Conservation (phyloP, 164 flowering plant species). For the Saururus chinensis region DNA sequence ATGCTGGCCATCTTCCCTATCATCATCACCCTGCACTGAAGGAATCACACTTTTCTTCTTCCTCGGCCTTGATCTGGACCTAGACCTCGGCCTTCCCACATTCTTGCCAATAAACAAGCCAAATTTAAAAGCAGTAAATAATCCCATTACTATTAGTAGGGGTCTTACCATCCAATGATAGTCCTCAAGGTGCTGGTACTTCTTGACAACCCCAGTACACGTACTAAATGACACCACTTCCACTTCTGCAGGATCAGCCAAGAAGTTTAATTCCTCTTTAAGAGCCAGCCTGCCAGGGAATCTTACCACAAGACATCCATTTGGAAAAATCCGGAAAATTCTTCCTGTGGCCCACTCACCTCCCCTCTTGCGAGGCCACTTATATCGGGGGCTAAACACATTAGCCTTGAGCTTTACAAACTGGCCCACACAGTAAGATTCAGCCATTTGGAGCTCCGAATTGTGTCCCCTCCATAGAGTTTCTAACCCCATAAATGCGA, state of each 20-base stretch:
- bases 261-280: slow-evolving; percentile 25
- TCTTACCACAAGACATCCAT: slow-evolving; percentile 62
- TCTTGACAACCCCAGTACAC: slow-evolving; percentile 48
- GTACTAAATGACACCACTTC: slow-evolving; percentile 55
- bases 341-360: slow-evolving; percentile 72
- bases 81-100: slow-evolving; percentile 23
- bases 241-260: slow-evolving; percentile 93
- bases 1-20: slow-evolving; percentile 23
- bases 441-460: slow-evolving; percentile 74
- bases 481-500: slow-evolving; percentile 62
- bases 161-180: slow-evolving; percentile 95
- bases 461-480: slow-evolving; percentile 68
- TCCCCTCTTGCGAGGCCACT: slow-evolving; percentile 65
- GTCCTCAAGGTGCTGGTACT: slow-evolving; percentile 90
- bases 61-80: slow-evolving; percentile 10
- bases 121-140: slow-evolving; percentile 66
- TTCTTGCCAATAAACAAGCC: slow-evolving; percentile 53
- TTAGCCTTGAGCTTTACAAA: slow-evolving; percentile 66
- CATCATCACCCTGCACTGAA: slow-evolving; percentile 8
- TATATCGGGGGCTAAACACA: slow-evolving; percentile 60
- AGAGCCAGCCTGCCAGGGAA: slow-evolving; percentile 63
- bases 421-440: slow-evolving; percentile 61
- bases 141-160: slow-evolving; percentile 54
- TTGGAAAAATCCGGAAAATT: slow-evolving; percentile 35
- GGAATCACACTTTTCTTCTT: slow-evolving; percentile 20